phyloP scores from a whole-genome alignment of 495 filamentous ascomycete genomes.

The Penicillium canariense region DNA sequence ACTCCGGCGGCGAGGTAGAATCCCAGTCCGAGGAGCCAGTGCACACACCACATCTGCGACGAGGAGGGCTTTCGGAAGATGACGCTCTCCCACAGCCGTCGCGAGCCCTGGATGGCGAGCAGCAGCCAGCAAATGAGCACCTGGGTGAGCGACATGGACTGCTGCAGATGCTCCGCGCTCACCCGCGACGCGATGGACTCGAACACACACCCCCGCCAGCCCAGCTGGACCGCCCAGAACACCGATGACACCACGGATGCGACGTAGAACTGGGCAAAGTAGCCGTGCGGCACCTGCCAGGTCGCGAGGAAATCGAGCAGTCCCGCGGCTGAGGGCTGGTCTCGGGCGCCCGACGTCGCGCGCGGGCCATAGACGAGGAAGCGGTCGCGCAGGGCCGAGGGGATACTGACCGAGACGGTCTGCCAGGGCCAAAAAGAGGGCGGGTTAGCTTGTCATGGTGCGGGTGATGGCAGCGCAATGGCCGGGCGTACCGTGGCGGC shows the following conservation, averaged over 20 bases:
- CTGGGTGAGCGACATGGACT: slow-evolving; percentile 63
- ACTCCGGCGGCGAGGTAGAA: slow-evolving; percentile 75
- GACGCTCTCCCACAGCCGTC: slow-evolving; percentile 73
- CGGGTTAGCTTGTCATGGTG: neutral
- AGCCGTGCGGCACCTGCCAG: slow-evolving; percentile 74
- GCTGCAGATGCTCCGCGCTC: slow-evolving; percentile 32
- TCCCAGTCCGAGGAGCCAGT: slow-evolving; percentile 73
- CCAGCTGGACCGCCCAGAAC: slow-evolving; percentile 76
- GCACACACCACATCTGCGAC: slow-evolving; percentile 76
- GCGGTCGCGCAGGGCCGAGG: slow-evolving; percentile 50
- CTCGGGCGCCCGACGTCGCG: slow-evolving; percentile 27
- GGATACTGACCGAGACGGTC: slow-evolving; percentile 53
- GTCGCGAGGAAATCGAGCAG: slow-evolving; percentile 52
- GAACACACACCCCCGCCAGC: slow-evolving; percentile 51
- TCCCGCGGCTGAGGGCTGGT: neutral
- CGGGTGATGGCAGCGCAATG: neutral
- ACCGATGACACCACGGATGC: slow-evolving; percentile 64
- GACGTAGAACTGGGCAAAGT: slow-evolving; percentile 86
- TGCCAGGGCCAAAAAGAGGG: slow-evolving; percentile 22
- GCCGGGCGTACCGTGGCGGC: slow-evolving; percentile 45
- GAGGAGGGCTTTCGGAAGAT: slow-evolving; percentile 61
- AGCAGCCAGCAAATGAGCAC: slow-evolving; percentile 65
- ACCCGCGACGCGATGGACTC: slow-evolving; percentile 37
- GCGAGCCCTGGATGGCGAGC: slow-evolving; percentile 68
- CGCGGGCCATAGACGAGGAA: slow-evolving; percentile 61